A percentile compares a stretch with the other conserved stretches of the same genome.
Evolutionary conservation across 352 stramenopile genomes (phyloP).

Genomic region (Phytophthora litchii): DNA sequence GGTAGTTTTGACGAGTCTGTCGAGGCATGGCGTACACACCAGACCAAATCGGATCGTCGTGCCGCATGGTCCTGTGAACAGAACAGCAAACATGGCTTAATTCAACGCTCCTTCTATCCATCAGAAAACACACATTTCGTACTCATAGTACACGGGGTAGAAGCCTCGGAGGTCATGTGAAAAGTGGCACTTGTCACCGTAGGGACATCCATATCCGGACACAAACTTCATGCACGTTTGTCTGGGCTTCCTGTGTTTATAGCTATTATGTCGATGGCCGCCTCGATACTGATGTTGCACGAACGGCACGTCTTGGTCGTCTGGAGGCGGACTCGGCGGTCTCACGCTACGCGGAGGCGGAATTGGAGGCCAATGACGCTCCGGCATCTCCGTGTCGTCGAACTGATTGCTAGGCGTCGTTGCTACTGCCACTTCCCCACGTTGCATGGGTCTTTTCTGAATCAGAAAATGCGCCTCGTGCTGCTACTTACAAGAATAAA

Average conservation of each 20-base stretch:
- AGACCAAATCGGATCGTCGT: slow-evolving; percentile 25
- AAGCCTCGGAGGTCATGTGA: slow-evolving; percentile 46
- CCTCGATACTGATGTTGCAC: slow-evolving; percentile 22
- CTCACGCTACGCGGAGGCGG: slow-evolving; percentile 1
- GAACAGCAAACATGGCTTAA: background rate
- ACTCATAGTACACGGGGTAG: slow-evolving; percentile 36
- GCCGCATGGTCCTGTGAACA: slow-evolving; percentile 8
- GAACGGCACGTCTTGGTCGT: slow-evolving; percentile 23
- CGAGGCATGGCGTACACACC: slow-evolving; percentile 17
- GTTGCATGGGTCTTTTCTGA: slow-evolving; percentile 35
- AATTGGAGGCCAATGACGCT: slow-evolving; percentile 11
- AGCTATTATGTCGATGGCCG: slow-evolving; percentile 10
- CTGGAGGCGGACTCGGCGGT: slow-evolving; percentile 6
- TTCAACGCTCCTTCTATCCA: background rate
- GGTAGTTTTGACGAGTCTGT: slow-evolving; percentile 22
- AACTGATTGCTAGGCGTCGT: slow-evolving; percentile 33
- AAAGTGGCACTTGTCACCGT: slow-evolving; percentile 62
- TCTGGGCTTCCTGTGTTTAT: slow-evolving; percentile 27
- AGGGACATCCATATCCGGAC: slow-evolving; percentile 47
- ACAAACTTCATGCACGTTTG: slow-evolving; percentile 53
- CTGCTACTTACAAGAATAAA: no score
- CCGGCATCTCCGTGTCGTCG: slow-evolving; percentile 14
- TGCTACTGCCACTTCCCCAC: slow-evolving; percentile 49
- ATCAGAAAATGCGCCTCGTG: slow-evolving; percentile 11
- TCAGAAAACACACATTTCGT: slow-evolving; percentile 3